A percentile compares a stretch with the other conserved stretches of the same genome.
phyloP scores from a whole-genome alignment of 495 filamentous ascomycete genomes.

The Xylaria bambusicola region DNA sequence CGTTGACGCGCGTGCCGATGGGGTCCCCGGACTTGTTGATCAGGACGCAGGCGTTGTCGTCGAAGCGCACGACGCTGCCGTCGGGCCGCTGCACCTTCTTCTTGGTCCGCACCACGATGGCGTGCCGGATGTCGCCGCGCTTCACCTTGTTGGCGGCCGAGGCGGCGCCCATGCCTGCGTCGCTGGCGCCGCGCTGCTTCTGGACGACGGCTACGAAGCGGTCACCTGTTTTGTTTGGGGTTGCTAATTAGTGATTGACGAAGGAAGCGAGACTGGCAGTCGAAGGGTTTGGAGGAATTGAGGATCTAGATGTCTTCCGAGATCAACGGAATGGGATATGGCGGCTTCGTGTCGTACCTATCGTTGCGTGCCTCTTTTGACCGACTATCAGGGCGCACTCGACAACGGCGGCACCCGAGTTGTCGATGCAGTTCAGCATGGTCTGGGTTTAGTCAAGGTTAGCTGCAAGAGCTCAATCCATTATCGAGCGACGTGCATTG shows the following conservation, averaged over 20 bases:
- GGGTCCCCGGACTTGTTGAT: constrained; percentile 98
- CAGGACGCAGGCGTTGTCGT: constrained; percentile 97
- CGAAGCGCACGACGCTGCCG: constrained; percentile 87
- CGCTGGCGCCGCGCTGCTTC: constrained; percentile 73
- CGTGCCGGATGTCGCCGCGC: constrained; percentile 94
- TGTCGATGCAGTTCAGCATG: constrained; percentile 99
- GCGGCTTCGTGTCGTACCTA: constrained; percentile 63
- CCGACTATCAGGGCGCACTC: constrained; percentile 92
- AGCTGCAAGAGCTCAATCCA: too few relatives aligned
- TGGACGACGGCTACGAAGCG: constrained; percentile 97
- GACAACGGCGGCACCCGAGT: constrained; percentile 96
- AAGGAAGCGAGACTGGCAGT: too few relatives aligned
- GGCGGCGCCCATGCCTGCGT: constrained; percentile 55
- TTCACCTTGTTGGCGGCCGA: constrained; percentile 86
- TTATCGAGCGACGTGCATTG: background rate
- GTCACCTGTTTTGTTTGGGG: too few relatives aligned
- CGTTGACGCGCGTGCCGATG: constrained; percentile 88
- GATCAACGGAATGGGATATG: background rate
- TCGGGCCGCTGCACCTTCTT: constrained; percentile 85
- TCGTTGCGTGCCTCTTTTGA: constrained; percentile 85
- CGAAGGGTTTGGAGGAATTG: too few relatives aligned
- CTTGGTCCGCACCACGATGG: constrained; percentile 86
- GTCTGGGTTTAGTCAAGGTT: constrained; percentile 73
- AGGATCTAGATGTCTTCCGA: background rate
- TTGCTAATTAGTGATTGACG: too few relatives aligned